Base-by-base conservation (phyloP, 2,329 filamentous ascomycete genomes). In the Ceratocystis lukuohia region DNA sequence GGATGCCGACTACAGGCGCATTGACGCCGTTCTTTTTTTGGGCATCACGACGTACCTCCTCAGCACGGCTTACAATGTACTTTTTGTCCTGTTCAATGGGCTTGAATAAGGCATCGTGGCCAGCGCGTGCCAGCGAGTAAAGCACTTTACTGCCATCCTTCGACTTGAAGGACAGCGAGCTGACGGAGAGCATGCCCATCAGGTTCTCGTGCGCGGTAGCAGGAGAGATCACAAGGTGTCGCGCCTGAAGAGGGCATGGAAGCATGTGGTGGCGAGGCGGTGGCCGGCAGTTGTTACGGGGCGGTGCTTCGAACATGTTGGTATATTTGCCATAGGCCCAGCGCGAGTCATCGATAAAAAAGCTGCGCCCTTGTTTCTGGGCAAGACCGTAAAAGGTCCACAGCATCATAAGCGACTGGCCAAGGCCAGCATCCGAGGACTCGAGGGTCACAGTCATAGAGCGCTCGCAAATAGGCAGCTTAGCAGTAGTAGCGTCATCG, bases 341-440 rank as follows among this genome's bases (percentile, higher is more conserved):
- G 70, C 87, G 81, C 5, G 87, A 84, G 75, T 96, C 91, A 71
- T 95, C 89, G 69, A 96, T 79, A 76, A 96, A 95, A 75, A 96
- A 95, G 0, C 84, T 80, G 28, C 90, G 80, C 15, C 83, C 83
- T 73, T 95, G 88, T 68, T 85, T 82, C 72, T 87, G 80, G 1
- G 91, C 89, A 65, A 95, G 76, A 2, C 89, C 89, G 73, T 94
- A 95, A 30, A 89, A 87, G 71, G 88, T 87, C 90, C 91, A 96
- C 66, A 96, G 73, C 72, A 86, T 82, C 81, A 95, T 85, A 68
- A 96, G 75, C 1, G 87, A 85, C 69, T 84, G 85, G 5, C 91
- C 91, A 8, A 96, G 78, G 2, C 91, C 91, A 1, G 89, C 88
- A 71, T 93, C 86, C 2, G 81, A 75, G 6, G 75, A 82, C 72